Percentiles rank a stretch among this genome's conserved stretches.
phyloP scores from a whole-genome alignment of 768 basidiomycete genomes.

The Lactifluus subvellereus region DNA sequence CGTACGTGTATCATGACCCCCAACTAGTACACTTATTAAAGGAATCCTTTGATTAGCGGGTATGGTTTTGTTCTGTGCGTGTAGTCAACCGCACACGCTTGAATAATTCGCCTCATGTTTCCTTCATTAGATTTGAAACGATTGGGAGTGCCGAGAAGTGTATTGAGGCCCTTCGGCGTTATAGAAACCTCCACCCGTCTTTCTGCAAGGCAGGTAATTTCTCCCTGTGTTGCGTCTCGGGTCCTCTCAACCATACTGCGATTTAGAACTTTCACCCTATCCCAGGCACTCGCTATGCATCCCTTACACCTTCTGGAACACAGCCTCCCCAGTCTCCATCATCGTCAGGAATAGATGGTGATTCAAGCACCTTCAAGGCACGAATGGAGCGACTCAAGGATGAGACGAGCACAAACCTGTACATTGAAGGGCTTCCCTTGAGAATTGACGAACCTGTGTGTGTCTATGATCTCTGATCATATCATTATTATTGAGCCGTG shows the following conservation, averaged over 20 bases:
- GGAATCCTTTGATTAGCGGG: constrained; percentile 40
- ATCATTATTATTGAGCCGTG: background rate
- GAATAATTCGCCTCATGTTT: background rate
- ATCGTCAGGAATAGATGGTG: constrained; percentile 19
- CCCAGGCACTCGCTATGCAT: constrained; percentile 62
- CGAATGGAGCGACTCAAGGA: constrained; percentile 74
- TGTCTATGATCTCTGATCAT: background rate
- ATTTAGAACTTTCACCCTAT: constrained; percentile 73
- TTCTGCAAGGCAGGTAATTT: constrained; percentile 63
- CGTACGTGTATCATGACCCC: constrained; percentile 34
- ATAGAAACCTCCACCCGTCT: constrained; percentile 76
- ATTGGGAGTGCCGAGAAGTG: constrained; percentile 69
- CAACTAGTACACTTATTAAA: background rate
- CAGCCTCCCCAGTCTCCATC: constrained; percentile 13
- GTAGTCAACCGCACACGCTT: background rate
- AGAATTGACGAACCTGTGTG: constrained; percentile 61
- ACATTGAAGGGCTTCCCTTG: constrained; percentile 76
- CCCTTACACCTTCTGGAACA: constrained; percentile 21
- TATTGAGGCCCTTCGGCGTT: constrained; percentile 61
- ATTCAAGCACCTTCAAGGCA: constrained; percentile 52
- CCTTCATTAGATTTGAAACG: constrained; percentile 51
- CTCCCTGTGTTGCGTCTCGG: constrained; percentile 2
- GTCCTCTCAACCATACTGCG: background rate
- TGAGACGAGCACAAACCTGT: constrained; percentile 63
- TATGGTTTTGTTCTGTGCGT: constrained; percentile 77